Evolutionary conservation across 2,329 filamentous ascomycete genomes (phyloP).

Genomic region (Leptographium radiaticola): DNA sequence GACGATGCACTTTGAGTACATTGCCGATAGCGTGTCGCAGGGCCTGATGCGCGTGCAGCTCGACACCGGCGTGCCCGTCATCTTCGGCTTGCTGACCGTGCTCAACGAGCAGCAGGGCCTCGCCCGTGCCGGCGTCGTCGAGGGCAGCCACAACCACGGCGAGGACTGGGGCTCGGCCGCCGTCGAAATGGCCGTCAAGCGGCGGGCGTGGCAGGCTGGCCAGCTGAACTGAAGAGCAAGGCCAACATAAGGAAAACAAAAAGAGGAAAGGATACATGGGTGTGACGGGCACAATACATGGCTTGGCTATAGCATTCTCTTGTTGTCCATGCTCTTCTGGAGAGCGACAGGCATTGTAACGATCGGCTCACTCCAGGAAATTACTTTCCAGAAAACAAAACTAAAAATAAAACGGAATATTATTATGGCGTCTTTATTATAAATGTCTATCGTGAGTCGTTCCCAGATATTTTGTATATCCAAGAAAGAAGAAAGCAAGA

Average conservation of each 20-base stretch:
- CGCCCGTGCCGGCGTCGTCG: constrained; percentile 64
- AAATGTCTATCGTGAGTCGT: constrained; percentile 8
- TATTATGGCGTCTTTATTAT: constrained; percentile 2
- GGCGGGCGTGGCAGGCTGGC: constrained; percentile 69
- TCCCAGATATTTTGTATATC: constrained; percentile 2
- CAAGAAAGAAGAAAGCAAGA: not conserved
- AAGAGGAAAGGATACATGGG: not conserved
- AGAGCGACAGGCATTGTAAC: too few relatives aligned
- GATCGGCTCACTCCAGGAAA: not conserved
- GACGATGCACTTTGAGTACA: constrained; percentile 99
- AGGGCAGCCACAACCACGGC: constrained; percentile 74
- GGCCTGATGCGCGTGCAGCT: constrained; percentile 91
- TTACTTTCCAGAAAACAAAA: not conserved
- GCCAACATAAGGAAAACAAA: not conserved
- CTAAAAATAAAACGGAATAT: not conserved
- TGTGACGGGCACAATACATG: too few relatives aligned
- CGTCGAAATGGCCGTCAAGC: constrained; percentile 86
- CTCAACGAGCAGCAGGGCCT: constrained; percentile 78
- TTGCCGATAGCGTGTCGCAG: constrained; percentile 78
- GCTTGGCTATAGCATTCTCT: not conserved
- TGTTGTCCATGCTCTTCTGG: too few relatives aligned
- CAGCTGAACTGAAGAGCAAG: constrained; percentile 22
- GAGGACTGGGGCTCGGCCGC: constrained; percentile 93
- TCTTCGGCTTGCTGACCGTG: constrained; percentile 86
- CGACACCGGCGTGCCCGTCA: constrained; percentile 75